A percentile compares a stretch with the other conserved stretches of the same genome.
Conservation (phyloP, 768 basidiomycete species). For the Mycena epipterygia region DNA sequence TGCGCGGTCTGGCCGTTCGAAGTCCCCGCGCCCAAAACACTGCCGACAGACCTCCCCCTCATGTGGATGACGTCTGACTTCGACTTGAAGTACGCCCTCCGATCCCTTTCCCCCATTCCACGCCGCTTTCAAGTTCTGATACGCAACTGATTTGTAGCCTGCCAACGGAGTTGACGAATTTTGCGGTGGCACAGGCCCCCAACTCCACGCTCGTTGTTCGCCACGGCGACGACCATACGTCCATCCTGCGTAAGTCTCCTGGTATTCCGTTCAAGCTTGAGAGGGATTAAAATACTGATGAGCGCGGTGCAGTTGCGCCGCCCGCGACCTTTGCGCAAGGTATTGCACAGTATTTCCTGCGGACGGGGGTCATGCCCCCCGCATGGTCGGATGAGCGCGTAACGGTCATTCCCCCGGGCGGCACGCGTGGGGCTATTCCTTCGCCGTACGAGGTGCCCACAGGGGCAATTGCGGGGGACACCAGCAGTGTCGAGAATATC, state of each 20-base stretch:
- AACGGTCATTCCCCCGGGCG: slow-evolving; percentile 18
- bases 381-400: slow-evolving; percentile 5
- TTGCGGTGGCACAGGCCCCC: slow-evolving; percentile 27
- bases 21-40: not conserved
- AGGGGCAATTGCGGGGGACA: slow-evolving; percentile 26
- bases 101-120: not conserved
- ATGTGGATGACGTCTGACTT: slow-evolving; percentile 25
- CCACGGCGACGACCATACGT: slow-evolving; percentile 38
- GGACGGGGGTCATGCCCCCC: slow-evolving; percentile 21
- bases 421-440: slow-evolving; percentile 7
- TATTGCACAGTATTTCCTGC: slow-evolving; percentile 18
- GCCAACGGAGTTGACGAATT: slow-evolving; percentile 31
- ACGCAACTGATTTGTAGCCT: slow-evolving; percentile 21
- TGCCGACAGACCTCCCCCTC: slow-evolving; percentile 3
- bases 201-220: slow-evolving; percentile 29
- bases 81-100: slow-evolving; percentile 14
- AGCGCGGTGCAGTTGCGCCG: not conserved
- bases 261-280: no score
- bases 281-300: no score
- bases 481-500: slow-evolving; percentile 33
- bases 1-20: slow-evolving; percentile 15
- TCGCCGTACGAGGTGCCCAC: slow-evolving; percentile 28
- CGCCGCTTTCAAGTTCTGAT: no score
- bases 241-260: slow-evolving; percentile 22
- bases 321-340: not conserved